Evolutionary conservation across 305 asterid genomes (phyloP).

Genomic region (Fraxinus albicans): DNA sequence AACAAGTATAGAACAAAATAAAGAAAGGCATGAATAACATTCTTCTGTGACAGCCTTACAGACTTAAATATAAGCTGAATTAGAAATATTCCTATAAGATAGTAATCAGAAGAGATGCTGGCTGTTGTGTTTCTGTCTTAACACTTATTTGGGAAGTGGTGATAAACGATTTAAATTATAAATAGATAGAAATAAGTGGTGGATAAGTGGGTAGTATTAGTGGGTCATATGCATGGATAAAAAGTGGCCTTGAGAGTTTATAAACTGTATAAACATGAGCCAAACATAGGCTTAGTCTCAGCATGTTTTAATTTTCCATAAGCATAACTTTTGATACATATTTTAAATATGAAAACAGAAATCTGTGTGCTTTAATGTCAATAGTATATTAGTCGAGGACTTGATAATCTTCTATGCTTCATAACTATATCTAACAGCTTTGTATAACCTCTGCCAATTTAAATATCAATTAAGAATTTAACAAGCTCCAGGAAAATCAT

Average conservation of each 20-base stretch:
- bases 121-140: slow-evolving; percentile 1
- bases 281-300: neutral
- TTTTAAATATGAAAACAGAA: neutral
- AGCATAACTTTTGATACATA: neutral
- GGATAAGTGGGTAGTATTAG: neutral
- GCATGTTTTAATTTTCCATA: neutral
- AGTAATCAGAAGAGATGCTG: neutral
- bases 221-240: neutral
- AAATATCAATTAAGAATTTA: slow-evolving; percentile 10
- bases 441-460: neutral
- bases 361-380: neutral
- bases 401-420: neutral
- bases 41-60: neutral
- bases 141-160: neutral
- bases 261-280: neutral
- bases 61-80: slow-evolving; percentile 10
- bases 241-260: neutral
- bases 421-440: slow-evolving; percentile 7
- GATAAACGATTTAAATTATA: too few species aligned
- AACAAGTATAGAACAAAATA: slow-evolving; percentile 10
- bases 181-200: neutral
- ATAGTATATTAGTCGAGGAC: neutral
- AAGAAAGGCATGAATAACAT: neutral
- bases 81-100: slow-evolving; percentile 14
- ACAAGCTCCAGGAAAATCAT: slow-evolving; percentile 18